Percentiles rank a stretch among this genome's conserved stretches.
These are phyloP conservation scores for Monilinia polystroma DNA, from an alignment of 2,329 filamentous ascomycete genomes.

Conservation along the genomic window DNA sequence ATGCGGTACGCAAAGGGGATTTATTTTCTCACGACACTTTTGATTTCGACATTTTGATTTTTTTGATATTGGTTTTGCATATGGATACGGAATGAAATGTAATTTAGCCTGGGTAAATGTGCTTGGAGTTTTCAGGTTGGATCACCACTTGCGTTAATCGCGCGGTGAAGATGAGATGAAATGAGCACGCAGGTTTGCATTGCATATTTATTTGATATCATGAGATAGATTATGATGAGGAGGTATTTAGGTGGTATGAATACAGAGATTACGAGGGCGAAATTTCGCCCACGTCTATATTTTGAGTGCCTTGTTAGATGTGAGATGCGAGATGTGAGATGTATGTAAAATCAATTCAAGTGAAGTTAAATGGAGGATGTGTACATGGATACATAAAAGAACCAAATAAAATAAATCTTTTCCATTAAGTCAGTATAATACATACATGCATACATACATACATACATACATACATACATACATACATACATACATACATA, in stretches of 20 bases:
- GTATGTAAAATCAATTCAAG: too few species aligned
- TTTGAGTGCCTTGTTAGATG: neutral
- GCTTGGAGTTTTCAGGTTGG: slow-evolving; percentile 21
- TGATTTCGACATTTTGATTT: neutral
- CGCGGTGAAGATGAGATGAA: slow-evolving; percentile 22
- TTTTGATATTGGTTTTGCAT: slow-evolving; percentile 11
- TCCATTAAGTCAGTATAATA: too few species aligned
- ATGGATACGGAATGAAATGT: slow-evolving; percentile 18
- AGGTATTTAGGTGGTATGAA: neutral
- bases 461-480: too few species aligned
- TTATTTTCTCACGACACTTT: slow-evolving; percentile 2
- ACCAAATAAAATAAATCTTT: too few species aligned
- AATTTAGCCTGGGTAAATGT: slow-evolving; percentile 20
- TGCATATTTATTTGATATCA: slow-evolving; percentile 7
- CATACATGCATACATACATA: too few species aligned
- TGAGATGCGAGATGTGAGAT: too few species aligned
- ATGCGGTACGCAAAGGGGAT: neutral
- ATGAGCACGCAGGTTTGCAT: slow-evolving; percentile 21
- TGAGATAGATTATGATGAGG: neutral
- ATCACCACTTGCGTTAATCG: slow-evolving; percentile 21
- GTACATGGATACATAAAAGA: neutral
- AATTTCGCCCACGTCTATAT: slow-evolving; percentile 3
- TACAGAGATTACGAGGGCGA: neutral
- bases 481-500: too few species aligned
- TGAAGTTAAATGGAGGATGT: too few species aligned